Percentiles rank a stretch among this genome's conserved stretches.
These are phyloP conservation scores for Rhodosporidiobolus sp. DNA, from an alignment of 768 basidiomycete species.

Conservation along the genomic window DNA sequence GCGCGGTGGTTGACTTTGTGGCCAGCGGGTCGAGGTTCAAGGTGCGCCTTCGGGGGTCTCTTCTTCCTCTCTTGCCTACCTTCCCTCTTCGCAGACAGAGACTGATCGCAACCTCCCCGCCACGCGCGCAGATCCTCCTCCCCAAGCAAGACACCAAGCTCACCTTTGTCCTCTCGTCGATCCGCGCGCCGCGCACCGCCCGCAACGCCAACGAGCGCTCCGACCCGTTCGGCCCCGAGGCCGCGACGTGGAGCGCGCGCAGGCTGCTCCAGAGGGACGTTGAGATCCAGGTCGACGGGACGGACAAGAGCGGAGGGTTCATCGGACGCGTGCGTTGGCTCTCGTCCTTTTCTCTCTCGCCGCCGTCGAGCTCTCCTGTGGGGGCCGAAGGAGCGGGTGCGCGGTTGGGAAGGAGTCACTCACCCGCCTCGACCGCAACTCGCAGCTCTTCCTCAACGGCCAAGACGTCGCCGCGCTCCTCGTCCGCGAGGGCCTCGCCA, in stretches of 20 bases:
- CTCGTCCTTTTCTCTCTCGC: conserved; percentile 55
- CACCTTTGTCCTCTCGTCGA: conserved; percentile 89
- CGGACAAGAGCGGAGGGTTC: conserved; percentile 94
- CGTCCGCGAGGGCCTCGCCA: conserved; percentile 79
- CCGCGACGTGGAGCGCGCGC: conserved; percentile 71
- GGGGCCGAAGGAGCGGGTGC: no score
- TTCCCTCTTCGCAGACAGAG: conserved; percentile 43
- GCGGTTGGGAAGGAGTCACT: background rate
- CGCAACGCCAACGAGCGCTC: conserved; percentile 73
- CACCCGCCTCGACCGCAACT: no score
- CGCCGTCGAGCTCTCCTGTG: no score
- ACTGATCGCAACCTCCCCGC: background rate
- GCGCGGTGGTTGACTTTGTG: conserved; percentile 88
- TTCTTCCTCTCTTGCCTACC: conserved; percentile 54
- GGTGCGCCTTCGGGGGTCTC: conserved; percentile 56
- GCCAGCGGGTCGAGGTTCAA: conserved; percentile 94
- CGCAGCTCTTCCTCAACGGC: conserved; percentile 55
- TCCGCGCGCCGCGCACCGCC: conserved; percentile 83
- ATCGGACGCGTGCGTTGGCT: conserved; percentile 65
- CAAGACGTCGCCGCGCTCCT: conserved; percentile 84
- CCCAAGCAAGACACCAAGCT: conserved; percentile 68
- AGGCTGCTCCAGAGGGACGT: conserved; percentile 91
- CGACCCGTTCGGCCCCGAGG: conserved; percentile 83
- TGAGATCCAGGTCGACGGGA: conserved; percentile 82
- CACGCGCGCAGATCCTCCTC: conserved; percentile 29